These are phyloP conservation scores for Psidium friedrichsthalianum DNA, from an alignment of 345 rosid genomes.

Conservation along the genomic window DNA sequence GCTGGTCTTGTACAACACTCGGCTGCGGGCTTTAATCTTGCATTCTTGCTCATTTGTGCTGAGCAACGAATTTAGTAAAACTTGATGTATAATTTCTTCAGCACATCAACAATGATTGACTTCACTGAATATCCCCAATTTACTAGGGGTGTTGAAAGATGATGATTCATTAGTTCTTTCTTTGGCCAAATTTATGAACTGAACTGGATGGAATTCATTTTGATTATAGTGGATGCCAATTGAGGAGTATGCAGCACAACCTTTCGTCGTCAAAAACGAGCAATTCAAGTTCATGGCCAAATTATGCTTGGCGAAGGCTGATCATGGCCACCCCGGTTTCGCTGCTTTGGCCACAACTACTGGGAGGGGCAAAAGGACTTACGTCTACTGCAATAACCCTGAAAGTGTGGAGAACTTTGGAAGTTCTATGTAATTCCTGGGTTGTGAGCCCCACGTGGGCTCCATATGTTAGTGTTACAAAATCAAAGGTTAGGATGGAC, in stretches of 20 bases:
- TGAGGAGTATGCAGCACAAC: slow-evolving; percentile 53
- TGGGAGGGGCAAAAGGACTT: slow-evolving; percentile 30
- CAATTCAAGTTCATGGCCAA: slow-evolving; percentile 38
- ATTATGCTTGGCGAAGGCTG: slow-evolving; percentile 41
- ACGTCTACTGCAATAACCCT: slow-evolving; percentile 38
- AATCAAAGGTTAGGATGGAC: no score
- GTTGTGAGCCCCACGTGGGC: not conserved
- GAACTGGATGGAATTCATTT: not conserved
- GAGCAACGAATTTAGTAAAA: not conserved
- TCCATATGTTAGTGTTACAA: no score
- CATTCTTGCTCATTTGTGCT: not conserved
- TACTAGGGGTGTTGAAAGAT: not conserved
- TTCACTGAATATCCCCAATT: not conserved
- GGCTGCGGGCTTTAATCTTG: not conserved
- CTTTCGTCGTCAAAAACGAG: slow-evolving; percentile 25
- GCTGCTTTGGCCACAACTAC: slow-evolving; percentile 24
- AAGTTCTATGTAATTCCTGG: not conserved
- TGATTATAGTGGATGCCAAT: slow-evolving; percentile 60
- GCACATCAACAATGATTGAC: not conserved
- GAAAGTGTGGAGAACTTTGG: not conserved
- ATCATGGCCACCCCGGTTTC: slow-evolving; percentile 38
- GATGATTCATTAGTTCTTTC: not conserved
- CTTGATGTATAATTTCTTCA: not conserved
- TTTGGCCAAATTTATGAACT: not conserved
- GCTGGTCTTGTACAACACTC: not conserved